phyloP scores from a whole-genome alignment of 495 filamentous ascomycete genomes.

The Hypomontagnella submonticulosa region DNA sequence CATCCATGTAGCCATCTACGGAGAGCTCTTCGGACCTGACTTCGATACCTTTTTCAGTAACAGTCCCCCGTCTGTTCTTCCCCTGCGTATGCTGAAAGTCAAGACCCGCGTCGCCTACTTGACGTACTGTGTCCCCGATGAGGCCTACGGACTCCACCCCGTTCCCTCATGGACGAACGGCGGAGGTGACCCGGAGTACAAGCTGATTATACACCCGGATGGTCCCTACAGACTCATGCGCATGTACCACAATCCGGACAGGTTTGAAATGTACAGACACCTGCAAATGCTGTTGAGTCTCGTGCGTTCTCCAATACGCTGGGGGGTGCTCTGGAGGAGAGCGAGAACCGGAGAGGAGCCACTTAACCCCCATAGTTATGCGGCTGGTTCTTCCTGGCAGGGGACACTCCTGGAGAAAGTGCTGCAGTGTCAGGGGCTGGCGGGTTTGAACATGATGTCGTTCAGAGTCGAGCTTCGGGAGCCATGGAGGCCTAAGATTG shows the following conservation, averaged over 20 bases:
- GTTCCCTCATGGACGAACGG: not conserved
- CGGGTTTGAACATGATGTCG: constrained; percentile 20
- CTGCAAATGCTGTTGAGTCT: too few relatives aligned
- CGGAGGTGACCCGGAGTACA: constrained; percentile 6
- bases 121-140: constrained; percentile 52
- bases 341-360: too few relatives aligned
- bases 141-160: too few relatives aligned
- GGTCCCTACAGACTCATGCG: too few relatives aligned
- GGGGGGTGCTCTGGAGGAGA: too few relatives aligned
- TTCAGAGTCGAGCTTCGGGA: constrained; percentile 4
- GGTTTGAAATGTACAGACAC: too few relatives aligned
- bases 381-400: constrained; percentile 2
- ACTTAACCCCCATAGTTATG: too few relatives aligned
- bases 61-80: not conserved
- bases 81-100: constrained; percentile 20
- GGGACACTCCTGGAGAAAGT: constrained; percentile 28
- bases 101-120: constrained; percentile 51
- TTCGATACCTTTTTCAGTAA: constrained; percentile 35
- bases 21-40: constrained; percentile 51
- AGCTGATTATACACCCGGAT: too few relatives aligned
- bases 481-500: constrained; percentile 18
- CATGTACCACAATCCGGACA: too few relatives aligned
- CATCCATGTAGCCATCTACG: constrained; percentile 53
- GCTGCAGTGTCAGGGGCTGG: constrained; percentile 32
- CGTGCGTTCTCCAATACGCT: too few relatives aligned